phyloP scores from a whole-genome alignment of 164 flowering plant species.

The Cinnamomum micranthum region DNA sequence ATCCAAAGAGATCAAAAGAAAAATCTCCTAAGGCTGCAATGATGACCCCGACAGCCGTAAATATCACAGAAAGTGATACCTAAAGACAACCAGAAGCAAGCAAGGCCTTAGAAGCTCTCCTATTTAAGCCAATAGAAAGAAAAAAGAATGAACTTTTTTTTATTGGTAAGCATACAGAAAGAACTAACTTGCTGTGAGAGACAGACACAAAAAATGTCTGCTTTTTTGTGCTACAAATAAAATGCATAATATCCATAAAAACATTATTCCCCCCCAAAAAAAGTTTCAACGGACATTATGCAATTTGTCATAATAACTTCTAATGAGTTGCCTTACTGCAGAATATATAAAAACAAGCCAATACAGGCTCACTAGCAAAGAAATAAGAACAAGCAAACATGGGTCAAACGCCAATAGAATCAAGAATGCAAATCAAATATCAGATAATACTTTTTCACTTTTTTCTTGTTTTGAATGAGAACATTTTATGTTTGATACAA shows the following conservation, averaged over 20 bases:
- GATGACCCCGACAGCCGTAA: slow-evolving; percentile 78
- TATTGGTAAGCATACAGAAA: neutral
- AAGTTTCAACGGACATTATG: too few species aligned
- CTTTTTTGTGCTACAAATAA: too few species aligned
- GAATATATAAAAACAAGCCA: too few species aligned
- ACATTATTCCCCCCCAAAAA: too few species aligned
- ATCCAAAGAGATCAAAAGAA: slow-evolving; percentile 90
- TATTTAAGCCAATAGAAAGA: neutral
- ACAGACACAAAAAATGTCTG: neutral
- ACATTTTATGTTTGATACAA: too few species aligned
- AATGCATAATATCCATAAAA: too few species aligned
- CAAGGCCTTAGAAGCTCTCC: neutral
- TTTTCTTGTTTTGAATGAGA: too few species aligned
- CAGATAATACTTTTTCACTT: too few species aligned
- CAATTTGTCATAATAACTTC: neutral
- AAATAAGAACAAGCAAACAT: too few species aligned
- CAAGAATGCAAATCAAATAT: neutral
- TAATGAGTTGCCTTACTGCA: too few species aligned
- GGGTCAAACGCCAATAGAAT: too few species aligned
- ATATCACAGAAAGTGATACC: slow-evolving; percentile 78
- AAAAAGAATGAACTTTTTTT: neutral
- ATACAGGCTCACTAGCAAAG: too few species aligned
- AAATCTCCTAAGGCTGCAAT: slow-evolving; percentile 97
- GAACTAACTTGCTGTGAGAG: neutral
- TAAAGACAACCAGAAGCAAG: slow-evolving; percentile 28